Evolutionary conservation across 1,139 yeast genomes (phyloP), one percentile per base, ranked within the genome.

Genomic region (Geotrichum candidum): DNA sequence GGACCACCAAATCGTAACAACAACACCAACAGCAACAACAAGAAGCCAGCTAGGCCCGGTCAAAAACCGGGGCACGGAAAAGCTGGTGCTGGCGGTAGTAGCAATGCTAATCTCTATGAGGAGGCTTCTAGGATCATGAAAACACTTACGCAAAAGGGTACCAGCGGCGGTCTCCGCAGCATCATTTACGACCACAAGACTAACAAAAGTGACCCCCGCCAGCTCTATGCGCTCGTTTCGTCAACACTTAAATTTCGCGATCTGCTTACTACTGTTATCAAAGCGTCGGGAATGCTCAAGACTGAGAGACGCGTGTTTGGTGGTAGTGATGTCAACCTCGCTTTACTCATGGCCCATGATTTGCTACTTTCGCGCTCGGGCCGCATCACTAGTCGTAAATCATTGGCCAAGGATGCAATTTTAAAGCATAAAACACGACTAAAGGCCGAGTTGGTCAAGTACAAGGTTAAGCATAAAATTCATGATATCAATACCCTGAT

Each of bases 341-440:
- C 89, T 1, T 66, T 84, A 59, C 76, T 94, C 22, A 76, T 94
- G 74, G 86, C 87, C 0, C 96, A 94, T 71, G 99, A 94, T 75
- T 77, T 91, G 63, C 74, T 94, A 7, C 81, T 94, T 64, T 83
- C 95, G 5, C 82, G 85, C 65, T 80, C 84, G 38, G 96, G 96
- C 10, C 77, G 97, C 65, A 88, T 94, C 63, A 95, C 90, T 70
- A 87, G 91, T 80, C 96, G 96, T 6, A 91, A 91, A 69, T 92
- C 88, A 65, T 90, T 94, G 0, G 80, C 90, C 63, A 94, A 94
- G 70, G 96, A 89, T 58, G 88, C 90, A 6, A 80, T 94, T 18
- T 77, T 94, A 61, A 80, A 84, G 63, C 87, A 90, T 72, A 89
- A 87, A 74, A 86, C 96, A 0, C 77, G 98, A 67, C 76, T 94